These are phyloP conservation scores for Myriosclerotinia curreyana DNA, from an alignment of 2,329 filamentous ascomycete genomes.

Conservation along the genomic window DNA sequence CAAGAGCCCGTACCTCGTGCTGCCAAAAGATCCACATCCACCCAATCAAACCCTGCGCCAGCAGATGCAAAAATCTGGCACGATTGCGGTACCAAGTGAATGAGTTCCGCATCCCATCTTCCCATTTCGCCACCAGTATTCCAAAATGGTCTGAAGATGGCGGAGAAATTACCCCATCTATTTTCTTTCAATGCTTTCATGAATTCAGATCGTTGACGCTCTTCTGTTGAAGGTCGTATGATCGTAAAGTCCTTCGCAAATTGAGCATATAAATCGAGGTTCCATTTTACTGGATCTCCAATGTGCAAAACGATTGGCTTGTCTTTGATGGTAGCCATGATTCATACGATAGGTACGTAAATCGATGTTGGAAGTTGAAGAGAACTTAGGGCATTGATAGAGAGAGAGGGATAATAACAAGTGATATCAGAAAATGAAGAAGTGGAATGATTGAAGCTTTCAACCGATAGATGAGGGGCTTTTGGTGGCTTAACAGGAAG, in stretches of 20 bases:
- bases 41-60: constrained; percentile 63
- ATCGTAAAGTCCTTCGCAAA: constrained; percentile 46
- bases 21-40: constrained; percentile 58
- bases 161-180: constrained; percentile 54
- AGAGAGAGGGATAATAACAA: background rate
- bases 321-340: constrained; percentile 3
- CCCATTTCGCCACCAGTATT: constrained; percentile 64
- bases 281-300: constrained; percentile 39
- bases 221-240: constrained; percentile 49
- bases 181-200: constrained; percentile 48
- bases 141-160: constrained; percentile 58
- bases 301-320: constrained; percentile 39
- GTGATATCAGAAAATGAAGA: background rate
- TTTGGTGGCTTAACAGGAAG: background rate
- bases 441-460: background rate
- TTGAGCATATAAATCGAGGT: constrained; percentile 31
- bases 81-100: constrained; percentile 51
- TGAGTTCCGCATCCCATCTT: constrained; percentile 58
- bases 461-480: background rate
- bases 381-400: background rate
- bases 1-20: constrained; percentile 44
- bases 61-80: constrained; percentile 58
- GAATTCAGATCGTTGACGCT: constrained; percentile 52
- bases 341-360: background rate
- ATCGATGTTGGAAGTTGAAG: background rate